These are phyloP conservation scores for Cryptococcus sp. DNA, from an alignment of 1,284 basidiomycete genomes.

Conservation along the genomic window DNA sequence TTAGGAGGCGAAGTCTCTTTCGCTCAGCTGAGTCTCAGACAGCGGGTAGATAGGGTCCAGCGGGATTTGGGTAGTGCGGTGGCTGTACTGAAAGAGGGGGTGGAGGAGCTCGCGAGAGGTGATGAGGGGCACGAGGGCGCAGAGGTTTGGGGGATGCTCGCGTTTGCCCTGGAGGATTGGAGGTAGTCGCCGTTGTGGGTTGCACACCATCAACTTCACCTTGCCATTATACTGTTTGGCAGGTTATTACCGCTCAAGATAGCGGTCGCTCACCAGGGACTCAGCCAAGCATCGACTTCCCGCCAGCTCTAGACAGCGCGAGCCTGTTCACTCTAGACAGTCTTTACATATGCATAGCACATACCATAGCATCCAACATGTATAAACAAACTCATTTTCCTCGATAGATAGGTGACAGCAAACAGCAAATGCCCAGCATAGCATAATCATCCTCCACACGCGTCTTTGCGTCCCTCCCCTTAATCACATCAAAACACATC, in stretches of 20 bases:
- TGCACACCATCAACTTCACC: no score
- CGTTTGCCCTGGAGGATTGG: conserved; percentile 77
- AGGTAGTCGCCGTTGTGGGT: conserved; percentile 44
- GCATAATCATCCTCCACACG: no score
- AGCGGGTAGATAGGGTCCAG: conserved; percentile 58
- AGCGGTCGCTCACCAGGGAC: no score
- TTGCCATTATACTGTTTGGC: no score
- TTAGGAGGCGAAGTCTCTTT: conserved; percentile 6
- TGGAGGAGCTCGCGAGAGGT: conserved; percentile 49
- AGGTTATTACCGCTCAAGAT: no score
- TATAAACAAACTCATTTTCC: background rate
- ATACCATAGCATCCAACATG: background rate
- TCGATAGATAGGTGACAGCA: no score
- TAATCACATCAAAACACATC: conserved; percentile 11
- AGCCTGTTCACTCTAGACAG: background rate
- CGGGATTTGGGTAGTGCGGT: conserved; percentile 61
- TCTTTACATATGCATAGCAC: background rate
- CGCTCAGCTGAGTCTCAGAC: conserved; percentile 47
- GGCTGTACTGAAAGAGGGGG: conserved; percentile 53
- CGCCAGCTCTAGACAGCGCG: no score
- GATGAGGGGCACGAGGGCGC: conserved; percentile 53
- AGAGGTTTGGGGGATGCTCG: conserved; percentile 64
- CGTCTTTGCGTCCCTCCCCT: no score
- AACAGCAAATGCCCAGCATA: no score
- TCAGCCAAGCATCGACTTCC: no score